A percentile compares a stretch with the other conserved stretches of the same genome.
phyloP scores from a whole-genome alignment of 805 yeast species.

The Saturnispora quitensis region DNA sequence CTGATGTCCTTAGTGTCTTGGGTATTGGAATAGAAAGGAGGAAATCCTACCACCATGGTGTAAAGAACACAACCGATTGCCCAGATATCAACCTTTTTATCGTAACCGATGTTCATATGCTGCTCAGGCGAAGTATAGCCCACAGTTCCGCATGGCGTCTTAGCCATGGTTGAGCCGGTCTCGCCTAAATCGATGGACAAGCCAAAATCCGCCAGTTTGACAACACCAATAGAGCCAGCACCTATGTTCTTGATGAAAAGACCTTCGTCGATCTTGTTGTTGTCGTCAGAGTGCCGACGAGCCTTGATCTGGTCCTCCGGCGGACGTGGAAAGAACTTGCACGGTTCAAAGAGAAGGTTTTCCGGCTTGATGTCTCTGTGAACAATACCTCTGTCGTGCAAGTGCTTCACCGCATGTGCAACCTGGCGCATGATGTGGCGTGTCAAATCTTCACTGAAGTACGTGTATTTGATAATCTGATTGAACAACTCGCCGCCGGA shows the following conservation, averaged over 20 bases:
- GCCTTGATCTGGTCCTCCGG: constrained; percentile 34
- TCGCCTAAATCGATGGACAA: constrained; percentile 45
- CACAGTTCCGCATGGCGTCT: constrained; percentile 71
- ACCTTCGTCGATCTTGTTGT: constrained; percentile 55
- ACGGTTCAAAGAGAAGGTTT: constrained; percentile 56
- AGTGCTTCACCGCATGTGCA: constrained; percentile 56
- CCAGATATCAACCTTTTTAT: constrained; percentile 66
- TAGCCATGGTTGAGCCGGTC: constrained; percentile 33
- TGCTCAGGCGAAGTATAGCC: constrained; percentile 73
- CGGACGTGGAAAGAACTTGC: constrained; percentile 35
- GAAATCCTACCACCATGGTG: constrained; percentile 63
- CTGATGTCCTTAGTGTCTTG: constrained; percentile 50
- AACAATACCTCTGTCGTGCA: constrained; percentile 66
- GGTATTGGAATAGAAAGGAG: constrained; percentile 63
- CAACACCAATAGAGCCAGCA: constrained; percentile 54
- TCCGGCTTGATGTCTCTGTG: constrained; percentile 83
- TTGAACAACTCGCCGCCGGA: constrained; percentile 78
- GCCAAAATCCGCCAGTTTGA: constrained; percentile 65
- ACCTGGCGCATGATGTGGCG: constrained; percentile 68
- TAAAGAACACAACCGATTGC: constrained; percentile 64
- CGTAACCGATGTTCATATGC: constrained; percentile 47
- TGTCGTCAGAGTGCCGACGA: constrained; percentile 47
- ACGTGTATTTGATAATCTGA: constrained; percentile 69
- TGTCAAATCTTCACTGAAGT: constrained; percentile 62
- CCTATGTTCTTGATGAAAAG: constrained; percentile 42